Evolutionary conservation across 345 rosid species (phyloP).

Genomic region (Salix dunnii): DNA sequence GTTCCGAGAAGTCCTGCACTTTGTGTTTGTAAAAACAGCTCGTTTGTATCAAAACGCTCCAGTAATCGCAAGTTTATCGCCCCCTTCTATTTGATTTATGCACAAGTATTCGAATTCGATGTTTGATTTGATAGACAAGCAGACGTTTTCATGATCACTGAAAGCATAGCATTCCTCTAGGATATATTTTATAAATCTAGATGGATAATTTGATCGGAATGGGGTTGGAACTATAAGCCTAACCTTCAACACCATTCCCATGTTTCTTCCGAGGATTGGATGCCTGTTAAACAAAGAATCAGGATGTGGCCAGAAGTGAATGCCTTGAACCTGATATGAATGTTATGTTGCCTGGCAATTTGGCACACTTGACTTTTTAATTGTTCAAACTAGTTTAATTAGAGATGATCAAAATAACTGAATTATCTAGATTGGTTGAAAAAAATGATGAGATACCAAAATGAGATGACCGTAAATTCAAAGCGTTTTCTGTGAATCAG

Average conservation of each 20-base stretch:
- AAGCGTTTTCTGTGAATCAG: not conserved
- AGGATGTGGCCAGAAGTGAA: not conserved
- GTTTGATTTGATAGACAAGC: not conserved
- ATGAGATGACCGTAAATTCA: not conserved
- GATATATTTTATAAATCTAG: not conserved
- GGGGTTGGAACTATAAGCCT: not conserved
- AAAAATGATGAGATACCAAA: no score
- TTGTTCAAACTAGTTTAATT: not conserved
- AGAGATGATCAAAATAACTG: no score
- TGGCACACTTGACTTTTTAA: not conserved
- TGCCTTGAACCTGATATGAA: not conserved
- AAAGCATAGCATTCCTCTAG: not conserved
- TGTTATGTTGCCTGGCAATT: not conserved
- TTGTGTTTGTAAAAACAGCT: not conserved
- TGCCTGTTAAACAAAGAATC: not conserved
- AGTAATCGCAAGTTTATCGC: not conserved
- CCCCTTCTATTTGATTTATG: not conserved
- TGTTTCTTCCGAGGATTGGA: not conserved
- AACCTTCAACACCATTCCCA: not conserved
- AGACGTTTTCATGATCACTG: not conserved
- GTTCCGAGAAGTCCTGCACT: not conserved
- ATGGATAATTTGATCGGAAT: not conserved
- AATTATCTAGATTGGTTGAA: no score
- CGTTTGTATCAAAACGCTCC: not conserved
- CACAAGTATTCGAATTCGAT: not conserved